phyloP scores from a whole-genome alignment of 2,329 filamentous ascomycete genomes.

The Alternaria triticina region DNA sequence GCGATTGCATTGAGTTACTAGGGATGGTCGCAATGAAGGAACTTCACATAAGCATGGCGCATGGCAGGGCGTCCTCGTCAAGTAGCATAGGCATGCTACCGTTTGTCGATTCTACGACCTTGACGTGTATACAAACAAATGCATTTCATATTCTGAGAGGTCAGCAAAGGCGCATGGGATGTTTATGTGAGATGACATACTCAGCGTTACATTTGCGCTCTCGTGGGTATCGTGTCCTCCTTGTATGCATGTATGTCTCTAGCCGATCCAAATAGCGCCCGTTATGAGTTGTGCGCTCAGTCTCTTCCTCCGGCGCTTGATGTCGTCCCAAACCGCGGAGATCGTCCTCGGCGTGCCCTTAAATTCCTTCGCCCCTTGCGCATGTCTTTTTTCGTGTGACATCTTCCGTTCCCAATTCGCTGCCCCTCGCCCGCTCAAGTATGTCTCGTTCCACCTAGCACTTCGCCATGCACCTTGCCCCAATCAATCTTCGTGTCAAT shows the following conservation, averaged over 20 bases:
- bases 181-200: constrained; percentile 21
- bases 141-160: constrained; percentile 15
- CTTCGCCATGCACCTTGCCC: constrained; percentile 83
- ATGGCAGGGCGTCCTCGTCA: not conserved
- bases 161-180: constrained; percentile 14
- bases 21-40: not conserved
- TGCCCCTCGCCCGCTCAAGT: constrained; percentile 19
- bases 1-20: not conserved
- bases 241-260: constrained; percentile 3
- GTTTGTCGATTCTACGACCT: not conserved
- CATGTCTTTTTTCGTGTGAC: not conserved
- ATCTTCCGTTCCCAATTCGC: not conserved
- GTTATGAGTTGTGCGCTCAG: not conserved
- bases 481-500: constrained; percentile 92
- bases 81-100: not conserved
- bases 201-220: constrained; percentile 17
- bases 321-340: constrained; percentile 19
- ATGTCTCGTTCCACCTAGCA: constrained; percentile 86
- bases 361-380: not conserved
- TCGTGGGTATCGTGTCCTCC: constrained; percentile 25
- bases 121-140: not conserved
- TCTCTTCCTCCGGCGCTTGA: not conserved
- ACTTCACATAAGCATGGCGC: not conserved
- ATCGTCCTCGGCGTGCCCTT: constrained; percentile 64
- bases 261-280: not conserved